Evolutionary conservation across 805 yeast genomes (phyloP).

Genomic region (Cyberlindnera euphorbiiphila): DNA sequence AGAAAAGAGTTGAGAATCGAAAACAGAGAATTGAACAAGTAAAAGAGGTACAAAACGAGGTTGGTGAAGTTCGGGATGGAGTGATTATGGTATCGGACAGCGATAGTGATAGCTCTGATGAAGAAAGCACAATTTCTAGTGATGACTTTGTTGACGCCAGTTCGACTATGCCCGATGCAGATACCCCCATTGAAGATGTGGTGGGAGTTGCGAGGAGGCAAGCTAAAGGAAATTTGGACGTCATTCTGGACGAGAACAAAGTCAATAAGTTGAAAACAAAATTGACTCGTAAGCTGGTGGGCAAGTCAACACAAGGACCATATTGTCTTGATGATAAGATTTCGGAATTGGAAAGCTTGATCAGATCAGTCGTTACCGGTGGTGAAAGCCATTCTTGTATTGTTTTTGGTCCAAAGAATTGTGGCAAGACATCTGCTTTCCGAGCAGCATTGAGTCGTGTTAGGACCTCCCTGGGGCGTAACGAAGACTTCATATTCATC

Average conservation of each 20-base stretch:
- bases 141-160: background rate
- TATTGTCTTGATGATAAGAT: slow-evolving; percentile 36
- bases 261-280: slow-evolving; percentile 1
- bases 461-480: slow-evolving; percentile 32
- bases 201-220: no score
- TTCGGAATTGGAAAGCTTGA: slow-evolving; percentile 49
- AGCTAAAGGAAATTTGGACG: background rate
- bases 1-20: no score
- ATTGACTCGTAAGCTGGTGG: slow-evolving; percentile 10
- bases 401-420: slow-evolving; percentile 73
- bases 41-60: no score
- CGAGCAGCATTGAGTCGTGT: slow-evolving; percentile 44
- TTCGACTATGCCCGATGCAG: background rate
- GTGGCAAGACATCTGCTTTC: slow-evolving; percentile 70
- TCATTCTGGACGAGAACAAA: background rate
- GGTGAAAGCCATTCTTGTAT: slow-evolving; percentile 80
- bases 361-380: slow-evolving; percentile 61
- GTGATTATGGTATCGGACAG: no score
- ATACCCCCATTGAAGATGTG: no score
- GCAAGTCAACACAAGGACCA: slow-evolving; percentile 22
- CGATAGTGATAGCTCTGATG: no score
- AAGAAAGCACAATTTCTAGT: background rate
- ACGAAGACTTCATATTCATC: slow-evolving; percentile 55
- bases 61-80: no score
- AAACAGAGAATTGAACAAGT: no score